Base-by-base conservation (phyloP, 441 rosid genomes). In the Kokia cookei region DNA sequence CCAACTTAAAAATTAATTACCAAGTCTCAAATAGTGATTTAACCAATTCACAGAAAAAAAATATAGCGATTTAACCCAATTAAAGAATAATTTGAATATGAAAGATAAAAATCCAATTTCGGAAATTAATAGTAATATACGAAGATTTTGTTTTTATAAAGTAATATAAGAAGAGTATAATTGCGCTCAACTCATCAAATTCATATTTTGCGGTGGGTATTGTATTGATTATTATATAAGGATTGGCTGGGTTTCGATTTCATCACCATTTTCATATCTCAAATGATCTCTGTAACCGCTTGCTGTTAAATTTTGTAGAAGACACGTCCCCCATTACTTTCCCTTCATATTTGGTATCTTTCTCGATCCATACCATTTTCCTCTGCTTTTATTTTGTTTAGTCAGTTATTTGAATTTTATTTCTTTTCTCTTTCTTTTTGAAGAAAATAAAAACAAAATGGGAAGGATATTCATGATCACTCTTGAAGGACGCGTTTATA, bases 391-490 rank as follows among this genome's bases (percentile, higher is more conserved):
- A 3, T 50, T 43, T 32, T 2, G 1, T 59, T 12, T 13, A 2
- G 0, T 55, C 29, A 27, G 13, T 55, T 55, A 1, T 35, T 59
- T 55, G 13, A 19, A 22, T 55, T 22, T 22, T 55, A 1, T 7
- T 22, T 22, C 5, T 19, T 55, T 3, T 8, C 5, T 32, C 37
- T 14, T 29, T 13, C 22, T 15, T 19, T 10, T 50, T 62, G 61
- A 37, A 65, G 32, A 22, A 9, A 17, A 47, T 4, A 37, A 35
- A 15, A 14, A 55, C 3, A 65, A 63, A 11, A 92, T 93, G 97
- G 97, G 96, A 78, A 93, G 90, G 78, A 53, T 88, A 29, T 93
- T 88, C 69, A 29, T 85, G 82, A 72, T 85, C 72, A 78, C 61
- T 74, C 88, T 91, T 72, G 88, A 93, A 73, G 93, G 94, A 78